Evolutionary conservation across 768 basidiomycete species (phyloP).

Genomic region (Kwoniella dejecticola): DNA sequence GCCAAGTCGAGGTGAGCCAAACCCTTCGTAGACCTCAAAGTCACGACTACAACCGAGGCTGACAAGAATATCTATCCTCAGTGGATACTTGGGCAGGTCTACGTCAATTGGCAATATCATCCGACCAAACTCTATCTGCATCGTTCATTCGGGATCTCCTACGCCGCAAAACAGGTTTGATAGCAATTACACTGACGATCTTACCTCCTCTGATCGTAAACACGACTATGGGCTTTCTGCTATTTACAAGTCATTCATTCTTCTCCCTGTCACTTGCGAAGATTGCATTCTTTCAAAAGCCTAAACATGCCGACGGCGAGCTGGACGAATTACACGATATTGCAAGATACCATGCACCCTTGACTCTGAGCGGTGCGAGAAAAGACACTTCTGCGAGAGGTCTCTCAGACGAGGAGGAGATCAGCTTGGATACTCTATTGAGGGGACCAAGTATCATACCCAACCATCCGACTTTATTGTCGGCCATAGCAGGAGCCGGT

Average conservation of each 20-base stretch:
- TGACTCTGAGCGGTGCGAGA: neutral
- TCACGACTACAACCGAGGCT: too few relatives aligned
- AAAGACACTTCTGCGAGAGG: neutral
- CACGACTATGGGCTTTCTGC: constrained; percentile 48
- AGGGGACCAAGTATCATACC: constrained; percentile 42
- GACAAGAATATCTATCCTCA: too few relatives aligned
- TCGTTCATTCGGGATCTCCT: constrained; percentile 46
- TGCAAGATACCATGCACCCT: constrained; percentile 5
- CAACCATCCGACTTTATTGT: constrained; percentile 50
- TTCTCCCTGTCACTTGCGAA: constrained; percentile 39
- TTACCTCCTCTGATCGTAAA: constrained; percentile 52
- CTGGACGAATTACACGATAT: neutral
- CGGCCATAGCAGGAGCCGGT: constrained; percentile 46
- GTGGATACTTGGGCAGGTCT: constrained; percentile 52
- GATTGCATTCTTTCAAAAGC: constrained; percentile 40
- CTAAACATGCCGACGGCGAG: too few relatives aligned
- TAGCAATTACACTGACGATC: constrained; percentile 42
- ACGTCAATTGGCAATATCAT: constrained; percentile 46
- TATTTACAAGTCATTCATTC: constrained; percentile 53
- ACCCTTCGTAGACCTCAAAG: too few relatives aligned
- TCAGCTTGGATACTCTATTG: constrained; percentile 36
- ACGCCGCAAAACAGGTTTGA: constrained; percentile 36
- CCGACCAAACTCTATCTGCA: constrained; percentile 48
- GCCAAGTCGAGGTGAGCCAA: constrained; percentile 45
- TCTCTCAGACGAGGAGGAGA: constrained; percentile 28